Evolutionary conservation across 1,284 basidiomycete genomes (phyloP), one percentile per base, ranked within the genome.

Genomic region (Erythrobasidium hasegawianum): DNA sequence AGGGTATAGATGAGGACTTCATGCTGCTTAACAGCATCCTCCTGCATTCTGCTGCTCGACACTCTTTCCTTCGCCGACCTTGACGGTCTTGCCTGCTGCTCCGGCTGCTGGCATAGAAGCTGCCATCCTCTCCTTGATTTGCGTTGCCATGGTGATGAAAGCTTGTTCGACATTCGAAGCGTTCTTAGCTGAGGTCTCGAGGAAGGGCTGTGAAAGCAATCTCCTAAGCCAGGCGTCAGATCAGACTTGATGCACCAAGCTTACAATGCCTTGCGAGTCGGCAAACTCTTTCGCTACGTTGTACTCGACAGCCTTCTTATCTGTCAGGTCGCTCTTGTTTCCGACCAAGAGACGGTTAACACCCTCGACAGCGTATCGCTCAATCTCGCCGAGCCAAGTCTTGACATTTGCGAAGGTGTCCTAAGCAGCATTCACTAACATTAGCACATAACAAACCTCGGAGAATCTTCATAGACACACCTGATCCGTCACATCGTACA

Each of bases 291-390:
- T 98, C 66, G 96, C 96, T 54, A 89, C 88, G 69, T 87, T 88
- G 79, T 97, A 97, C 78, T 97, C 96, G 71, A 99, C 95, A 59
- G 96, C 94, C 83, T 97, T 98, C 87, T 98, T 98, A 82, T 86
- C 87, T 47, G 91, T 91, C 77, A 97, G 82, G 81, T 98, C 95
- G 57, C 88, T 91, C 84, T 98, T 98, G 84, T 97, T 98, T 71
- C 95, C 95, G 67, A 98, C 92, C 59, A 98, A 84, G 56, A 98
- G 80, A 82, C 97, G 97, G 85, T 97, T 97, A 69, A 98, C 95
- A 62, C 95, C 96, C 79, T 98, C 96, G 57, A 92, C 94, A 68
- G 96, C 96, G 79, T 98, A 97, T 75, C 95, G 87, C 81, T 98
- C 96, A 75, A 98, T 98, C 80, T 99, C 95, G 78, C 96, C 93